Conservation (phyloP, 345 rosid genomes). For the Citrus unshiu region DNA sequence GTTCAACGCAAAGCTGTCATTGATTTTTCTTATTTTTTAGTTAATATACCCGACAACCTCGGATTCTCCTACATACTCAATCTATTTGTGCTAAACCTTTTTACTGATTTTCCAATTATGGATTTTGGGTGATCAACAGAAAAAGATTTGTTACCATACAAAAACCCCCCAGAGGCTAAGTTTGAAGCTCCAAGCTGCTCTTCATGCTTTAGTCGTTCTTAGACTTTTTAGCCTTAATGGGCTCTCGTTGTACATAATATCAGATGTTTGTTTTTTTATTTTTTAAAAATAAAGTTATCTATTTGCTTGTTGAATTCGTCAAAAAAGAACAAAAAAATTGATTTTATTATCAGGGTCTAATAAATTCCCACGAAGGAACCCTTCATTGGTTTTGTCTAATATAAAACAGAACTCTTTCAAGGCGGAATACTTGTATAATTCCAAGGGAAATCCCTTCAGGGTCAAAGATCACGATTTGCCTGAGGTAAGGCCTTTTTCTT, state of each 20-base stretch:
- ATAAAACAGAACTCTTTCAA: too few relatives aligned
- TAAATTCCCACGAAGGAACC: neutral
- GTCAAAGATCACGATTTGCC: neutral
- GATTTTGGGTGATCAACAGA: neutral
- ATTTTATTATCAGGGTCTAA: neutral
- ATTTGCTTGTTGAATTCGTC: neutral
- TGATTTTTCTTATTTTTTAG: neutral
- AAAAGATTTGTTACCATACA: neutral
- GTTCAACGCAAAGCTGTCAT: neutral
- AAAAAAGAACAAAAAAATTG: neutral
- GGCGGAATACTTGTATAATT: neutral
- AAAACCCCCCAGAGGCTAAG: neutral
- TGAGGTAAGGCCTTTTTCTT: neutral
- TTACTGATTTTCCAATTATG: constrained; percentile 11
- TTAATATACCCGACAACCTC: constrained; percentile 23
- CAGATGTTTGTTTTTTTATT: too few relatives aligned
- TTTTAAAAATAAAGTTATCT: neutral
- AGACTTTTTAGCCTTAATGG: neutral
- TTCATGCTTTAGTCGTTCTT: neutral
- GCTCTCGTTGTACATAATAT: neutral
- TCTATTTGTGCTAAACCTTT: neutral
- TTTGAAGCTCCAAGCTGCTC: neutral
- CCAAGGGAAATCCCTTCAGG: neutral
- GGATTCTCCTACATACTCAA: constrained; percentile 19
- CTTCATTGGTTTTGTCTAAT: constrained; percentile 1